Conservation (phyloP, 164 flowering plant species). For the Sextonia rubra region DNA sequence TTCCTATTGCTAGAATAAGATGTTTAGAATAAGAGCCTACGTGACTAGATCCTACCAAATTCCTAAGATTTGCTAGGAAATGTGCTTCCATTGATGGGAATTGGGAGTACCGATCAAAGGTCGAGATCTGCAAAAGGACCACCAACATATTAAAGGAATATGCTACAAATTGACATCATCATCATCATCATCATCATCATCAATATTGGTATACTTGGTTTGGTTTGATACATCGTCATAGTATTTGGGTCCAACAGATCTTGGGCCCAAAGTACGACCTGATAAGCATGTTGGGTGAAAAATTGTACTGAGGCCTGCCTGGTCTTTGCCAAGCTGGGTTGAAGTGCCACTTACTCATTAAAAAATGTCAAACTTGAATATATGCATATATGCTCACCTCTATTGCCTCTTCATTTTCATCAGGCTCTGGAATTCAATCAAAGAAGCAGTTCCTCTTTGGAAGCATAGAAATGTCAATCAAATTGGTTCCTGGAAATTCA, state of each 20-base stretch:
- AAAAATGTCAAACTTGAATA: neutral
- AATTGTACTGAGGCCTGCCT: neutral
- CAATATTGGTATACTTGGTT: neutral
- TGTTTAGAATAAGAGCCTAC: too few relatives aligned
- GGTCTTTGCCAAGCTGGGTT: neutral
- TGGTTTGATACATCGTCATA: too few relatives aligned
- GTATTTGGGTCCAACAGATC: neutral
- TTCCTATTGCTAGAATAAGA: too few relatives aligned
- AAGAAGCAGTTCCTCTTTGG: conserved; percentile 57
- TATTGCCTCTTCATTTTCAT: conserved; percentile 8
- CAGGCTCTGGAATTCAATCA: conserved; percentile 58
- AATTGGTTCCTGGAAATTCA: conserved; percentile 64
- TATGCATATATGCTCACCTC: neutral
- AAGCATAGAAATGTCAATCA: conserved; percentile 66
- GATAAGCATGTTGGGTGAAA: neutral
- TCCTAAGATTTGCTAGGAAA: too few relatives aligned
- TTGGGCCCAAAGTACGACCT: neutral
- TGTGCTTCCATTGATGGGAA: too few relatives aligned
- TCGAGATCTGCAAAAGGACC: too few relatives aligned
- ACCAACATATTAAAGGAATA: too few relatives aligned
- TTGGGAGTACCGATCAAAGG: too few relatives aligned
- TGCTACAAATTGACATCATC: too few relatives aligned
- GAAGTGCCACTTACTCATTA: neutral
- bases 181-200: too few relatives aligned
- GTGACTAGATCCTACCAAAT: too few relatives aligned